Conservation (phyloP, 2,329 filamentous ascomycete species). For the Claviceps maximensis region DNA sequence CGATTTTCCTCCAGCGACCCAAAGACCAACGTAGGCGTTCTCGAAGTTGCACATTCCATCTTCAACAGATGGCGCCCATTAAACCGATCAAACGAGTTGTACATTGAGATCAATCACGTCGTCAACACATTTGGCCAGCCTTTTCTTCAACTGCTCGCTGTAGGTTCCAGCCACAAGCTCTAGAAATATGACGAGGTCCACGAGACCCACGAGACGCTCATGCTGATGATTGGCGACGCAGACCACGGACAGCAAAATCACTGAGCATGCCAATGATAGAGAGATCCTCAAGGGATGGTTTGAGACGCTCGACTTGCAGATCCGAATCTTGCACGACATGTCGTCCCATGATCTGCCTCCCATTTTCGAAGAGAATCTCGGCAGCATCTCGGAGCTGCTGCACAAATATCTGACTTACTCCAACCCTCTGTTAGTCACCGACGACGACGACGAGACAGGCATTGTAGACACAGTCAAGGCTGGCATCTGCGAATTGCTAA, state of each 20-base stretch:
- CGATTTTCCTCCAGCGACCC: conserved; percentile 72
- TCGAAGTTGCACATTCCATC: conserved; percentile 96
- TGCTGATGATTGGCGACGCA: conserved; percentile 16
- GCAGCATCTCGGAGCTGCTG: conserved; percentile 61
- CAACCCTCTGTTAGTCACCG: conserved; percentile 67
- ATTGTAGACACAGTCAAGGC: conserved; percentile 78
- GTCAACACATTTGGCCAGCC: conserved; percentile 70
- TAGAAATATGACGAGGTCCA: conserved; percentile 8
- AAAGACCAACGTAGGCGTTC: conserved; percentile 79
- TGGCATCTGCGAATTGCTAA: conserved; percentile 81
- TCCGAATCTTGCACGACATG: conserved; percentile 90
- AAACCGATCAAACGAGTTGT: conserved; percentile 85
- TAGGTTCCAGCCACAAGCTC: conserved; percentile 24
- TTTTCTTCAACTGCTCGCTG: conserved; percentile 67
- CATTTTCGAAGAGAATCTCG: conserved; percentile 81
- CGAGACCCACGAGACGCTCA: background rate
- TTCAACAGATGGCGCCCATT: conserved; percentile 92
- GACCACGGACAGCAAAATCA: conserved; percentile 58
- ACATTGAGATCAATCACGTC: conserved; percentile 93
- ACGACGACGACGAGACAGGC: conserved; percentile 82
- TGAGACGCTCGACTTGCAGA: conserved; percentile 70
- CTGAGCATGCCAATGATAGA: conserved; percentile 63
- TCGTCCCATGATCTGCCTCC: conserved; percentile 95
- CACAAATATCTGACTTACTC: conserved; percentile 90
- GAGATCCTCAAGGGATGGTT: conserved; percentile 64